Base-by-base conservation (phyloP, 441 rosid species). In the Breynia disticha region DNA sequence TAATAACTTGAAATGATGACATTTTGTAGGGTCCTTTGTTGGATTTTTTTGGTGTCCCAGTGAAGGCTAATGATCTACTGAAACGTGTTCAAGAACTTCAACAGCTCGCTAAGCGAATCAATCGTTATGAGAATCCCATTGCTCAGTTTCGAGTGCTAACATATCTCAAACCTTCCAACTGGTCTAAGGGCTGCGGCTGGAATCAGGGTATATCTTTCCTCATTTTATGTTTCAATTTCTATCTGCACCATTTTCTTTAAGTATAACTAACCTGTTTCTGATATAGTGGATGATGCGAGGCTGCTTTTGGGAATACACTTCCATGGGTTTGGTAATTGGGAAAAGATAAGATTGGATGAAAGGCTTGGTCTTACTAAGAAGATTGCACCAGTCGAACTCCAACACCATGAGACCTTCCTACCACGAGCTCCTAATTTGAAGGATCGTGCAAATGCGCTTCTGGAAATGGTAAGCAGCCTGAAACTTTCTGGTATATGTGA, bases 111-210 rank as follows among this genome's bases (percentile, higher is more conserved):
- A 90, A 85, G 68, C 83, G 97, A 44, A 85, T 94, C 46, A 69
- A 55, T 70, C 86, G 80, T 61, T 94, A 87, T 58, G 76, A 82
- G 47, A 82, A 94, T 70, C 97, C 97, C 16, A 68, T 94, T 62
- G 77, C 80, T 63, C 99, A 90, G 59, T 94, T 94, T 70, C 84
- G 91, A 56, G 96, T 78, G 54, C 73, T 90, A 72, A 68, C 75
- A 20, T 85, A 82, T 69, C 99, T 90, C 60, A 94, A 90, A 78
- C 96, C 97, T 70, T 87, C 99, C 11, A 94, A 90, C 62, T 94
- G 99, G 99, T 83, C 97, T 48, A 94, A 94, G 78, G 99, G 99
- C 50, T 94, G 99, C 54, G 95, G 99, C 17, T 94, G 99, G 99
- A 90, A 94, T 74, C 96, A 85, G 74, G 67, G 99, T 89, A 80